Evolutionary conservation across 2,329 filamentous ascomycete species (phyloP), one percentile per base, ranked within the genome.

Genomic region (Aspergillus sp.): DNA sequence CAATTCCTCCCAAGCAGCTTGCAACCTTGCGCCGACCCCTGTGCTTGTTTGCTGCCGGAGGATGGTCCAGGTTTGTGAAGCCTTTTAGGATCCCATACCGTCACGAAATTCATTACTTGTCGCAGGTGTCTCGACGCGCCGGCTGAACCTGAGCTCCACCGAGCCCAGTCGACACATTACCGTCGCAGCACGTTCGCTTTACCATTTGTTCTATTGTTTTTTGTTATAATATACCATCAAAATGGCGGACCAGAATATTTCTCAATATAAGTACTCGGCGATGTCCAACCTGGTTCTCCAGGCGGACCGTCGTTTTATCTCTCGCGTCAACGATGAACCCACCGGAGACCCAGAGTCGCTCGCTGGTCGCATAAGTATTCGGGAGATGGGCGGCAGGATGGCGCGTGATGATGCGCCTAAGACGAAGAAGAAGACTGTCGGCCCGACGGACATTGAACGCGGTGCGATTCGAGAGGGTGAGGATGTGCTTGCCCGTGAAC

Each of bases 281-380:
- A 98, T 99, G 95, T 99, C 95, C 82, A 99, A 99, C 88, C 90
- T 99, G 92, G 95, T 99, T 76, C 91, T 99, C 87, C 95, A 99
- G 90, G 93, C 92, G 82, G 95, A 99, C 83, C 90, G 93, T 81
- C 90, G 95, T 71, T 98, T 99, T 76, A 90, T 96, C 71, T 92
- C 92, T 66, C 88, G 95, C 76, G 88, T 92, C 71, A 92, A 89
- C 70, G 94, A 99, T 79, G 96, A 99, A 81, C 89, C 92, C 65
- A 98, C 94, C 54, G 95, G 95, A 71, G 95, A 99, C 76, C 96
- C 95, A 54, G 95, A 99, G 81, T 99, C 96, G 60, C 87, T 99
- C 61, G 96, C 95, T 59, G 95, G 95, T 57, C 90, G 93, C 69
- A 88, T 99, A 76, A 94, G 90, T 68, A 94, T 99, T 71, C 87